Conservation (phyloP, 495 filamentous ascomycete species). For the Elasticomyces elasticus region DNA sequence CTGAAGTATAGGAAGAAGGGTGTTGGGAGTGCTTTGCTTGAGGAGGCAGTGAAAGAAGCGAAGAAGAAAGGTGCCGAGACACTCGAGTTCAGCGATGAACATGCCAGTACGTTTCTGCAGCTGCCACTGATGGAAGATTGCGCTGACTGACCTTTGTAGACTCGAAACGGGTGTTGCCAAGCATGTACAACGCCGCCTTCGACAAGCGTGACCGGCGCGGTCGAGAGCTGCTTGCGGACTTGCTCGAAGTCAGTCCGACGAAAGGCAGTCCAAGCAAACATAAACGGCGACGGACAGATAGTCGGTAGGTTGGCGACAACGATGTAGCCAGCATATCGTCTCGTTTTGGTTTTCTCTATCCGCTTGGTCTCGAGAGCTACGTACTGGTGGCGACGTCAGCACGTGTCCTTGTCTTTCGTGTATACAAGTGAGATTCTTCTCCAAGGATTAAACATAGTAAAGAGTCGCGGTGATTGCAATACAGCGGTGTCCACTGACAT, state of each 20-base stretch:
- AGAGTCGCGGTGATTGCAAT: too few relatives aligned
- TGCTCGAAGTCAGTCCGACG: constrained; percentile 27
- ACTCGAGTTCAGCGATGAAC: constrained; percentile 56
- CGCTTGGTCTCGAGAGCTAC: too few relatives aligned
- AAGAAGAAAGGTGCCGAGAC: constrained; percentile 47
- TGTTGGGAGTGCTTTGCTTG: constrained; percentile 57
- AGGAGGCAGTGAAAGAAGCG: constrained; percentile 51
- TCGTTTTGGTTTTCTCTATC: too few relatives aligned
- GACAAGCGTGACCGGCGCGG: constrained; percentile 46
- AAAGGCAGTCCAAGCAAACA: neutral
- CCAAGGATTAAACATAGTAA: too few relatives aligned
- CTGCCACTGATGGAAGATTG: neutral
- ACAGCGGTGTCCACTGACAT: too few relatives aligned
- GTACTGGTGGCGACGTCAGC: too few relatives aligned
- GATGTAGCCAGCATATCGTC: too few relatives aligned
- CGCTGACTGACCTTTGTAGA: constrained; percentile 28
- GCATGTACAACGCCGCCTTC: constrained; percentile 49
- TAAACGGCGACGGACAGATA: neutral
- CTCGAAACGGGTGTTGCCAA: constrained; percentile 48
- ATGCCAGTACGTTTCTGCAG: constrained; percentile 43
- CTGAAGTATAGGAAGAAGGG: constrained; percentile 55
- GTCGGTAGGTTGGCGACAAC: neutral
- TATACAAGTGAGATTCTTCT: too few relatives aligned
- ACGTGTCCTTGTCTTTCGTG: too few relatives aligned
- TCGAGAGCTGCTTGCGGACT: constrained; percentile 41